Percentiles rank a stretch among this genome's conserved stretches.
Evolutionary conservation across 2,329 filamentous ascomycete species (phyloP).

Genomic region (Epichloe glyceriae): DNA sequence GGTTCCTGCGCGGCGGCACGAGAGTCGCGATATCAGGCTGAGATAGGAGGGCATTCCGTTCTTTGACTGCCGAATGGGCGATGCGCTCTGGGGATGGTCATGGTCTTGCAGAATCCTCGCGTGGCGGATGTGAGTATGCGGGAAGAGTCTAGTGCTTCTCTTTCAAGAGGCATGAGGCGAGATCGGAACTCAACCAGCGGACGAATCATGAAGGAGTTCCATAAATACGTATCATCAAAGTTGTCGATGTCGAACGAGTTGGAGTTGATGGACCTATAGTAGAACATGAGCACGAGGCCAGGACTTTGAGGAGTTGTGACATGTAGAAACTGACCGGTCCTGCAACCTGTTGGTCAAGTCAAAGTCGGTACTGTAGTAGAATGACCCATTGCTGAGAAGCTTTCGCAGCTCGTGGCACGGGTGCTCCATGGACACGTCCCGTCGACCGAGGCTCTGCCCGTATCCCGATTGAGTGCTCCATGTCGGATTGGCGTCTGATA

Average conservation of each 20-base stretch:
- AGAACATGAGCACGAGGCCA: neutral
- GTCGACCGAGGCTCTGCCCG: slow-evolving; percentile 39
- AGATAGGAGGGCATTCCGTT: slow-evolving; percentile 70
- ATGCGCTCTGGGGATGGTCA: slow-evolving; percentile 70
- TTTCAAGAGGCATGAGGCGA: slow-evolving; percentile 61
- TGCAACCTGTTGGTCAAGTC: slow-evolving; percentile 89
- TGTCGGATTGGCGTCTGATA: slow-evolving; percentile 31
- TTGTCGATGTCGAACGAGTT: slow-evolving; percentile 81
- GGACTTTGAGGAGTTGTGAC: neutral
- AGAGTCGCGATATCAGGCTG: slow-evolving; percentile 83
- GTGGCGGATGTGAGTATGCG: slow-evolving; percentile 88
- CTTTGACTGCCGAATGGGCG: slow-evolving; percentile 51
- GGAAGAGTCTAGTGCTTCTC: slow-evolving; percentile 68
- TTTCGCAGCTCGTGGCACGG: slow-evolving; percentile 87
- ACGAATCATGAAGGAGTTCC: slow-evolving; percentile 98
- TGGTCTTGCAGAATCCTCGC: slow-evolving; percentile 77
- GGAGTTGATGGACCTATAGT: slow-evolving; percentile 53
- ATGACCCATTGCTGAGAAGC: slow-evolving; percentile 81
- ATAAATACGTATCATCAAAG: slow-evolving; percentile 83
- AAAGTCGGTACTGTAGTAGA: slow-evolving; percentile 98
- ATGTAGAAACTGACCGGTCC: slow-evolving; percentile 46
- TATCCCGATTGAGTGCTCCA: slow-evolving; percentile 31
- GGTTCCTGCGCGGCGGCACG: slow-evolving; percentile 81
- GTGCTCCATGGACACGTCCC: slow-evolving; percentile 65
- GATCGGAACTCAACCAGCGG: slow-evolving; percentile 83